phyloP scores from a whole-genome alignment of 768 basidiomycete genomes.

The Russula sp. region DNA sequence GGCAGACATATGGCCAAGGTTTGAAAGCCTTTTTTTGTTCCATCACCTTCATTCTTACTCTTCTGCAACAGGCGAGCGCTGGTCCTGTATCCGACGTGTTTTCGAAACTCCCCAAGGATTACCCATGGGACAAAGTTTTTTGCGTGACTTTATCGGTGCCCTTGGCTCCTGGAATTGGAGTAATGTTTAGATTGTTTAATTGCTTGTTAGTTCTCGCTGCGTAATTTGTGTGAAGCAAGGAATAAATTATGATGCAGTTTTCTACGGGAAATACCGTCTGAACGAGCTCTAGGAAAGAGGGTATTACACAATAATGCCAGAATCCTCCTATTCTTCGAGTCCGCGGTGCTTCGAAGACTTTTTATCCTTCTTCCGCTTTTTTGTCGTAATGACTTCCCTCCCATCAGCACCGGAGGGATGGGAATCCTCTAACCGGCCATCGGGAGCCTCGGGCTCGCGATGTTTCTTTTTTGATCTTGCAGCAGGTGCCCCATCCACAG shows the following conservation, averaged over 20 bases:
- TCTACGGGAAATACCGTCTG: conserved; percentile 5
- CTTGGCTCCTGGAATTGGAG: conserved; percentile 9
- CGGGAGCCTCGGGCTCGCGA: conserved; percentile 34
- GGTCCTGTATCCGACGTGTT: conserved; percentile 19
- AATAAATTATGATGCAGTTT: conserved; percentile 20
- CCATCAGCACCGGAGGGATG: neutral
- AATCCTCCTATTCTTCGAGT: neutral
- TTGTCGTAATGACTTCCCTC: neutral
- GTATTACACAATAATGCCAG: neutral
- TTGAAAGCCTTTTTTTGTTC: neutral
- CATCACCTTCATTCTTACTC: neutral
- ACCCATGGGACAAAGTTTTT: conserved; percentile 13
- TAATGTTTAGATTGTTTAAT: neutral
- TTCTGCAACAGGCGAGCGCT: neutral
- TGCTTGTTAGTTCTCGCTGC: neutral
- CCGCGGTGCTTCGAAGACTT: conserved; percentile 5
- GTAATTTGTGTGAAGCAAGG: conserved; percentile 3
- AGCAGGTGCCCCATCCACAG: neutral
- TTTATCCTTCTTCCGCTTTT: conserved; percentile 10
- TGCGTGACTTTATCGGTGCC: conserved; percentile 2
- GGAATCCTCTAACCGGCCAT: neutral
- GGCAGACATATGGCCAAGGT: conserved; percentile 1
- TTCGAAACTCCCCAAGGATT: conserved; percentile 21
- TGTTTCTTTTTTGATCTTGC: conserved; percentile 35
- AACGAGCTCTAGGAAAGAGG: neutral